A percentile compares a stretch with the other conserved stretches of the same genome.
These are phyloP conservation scores for Speleostelium caveatum DNA, from an alignment of 78 protist genomes.

Conservation along the genomic window DNA sequence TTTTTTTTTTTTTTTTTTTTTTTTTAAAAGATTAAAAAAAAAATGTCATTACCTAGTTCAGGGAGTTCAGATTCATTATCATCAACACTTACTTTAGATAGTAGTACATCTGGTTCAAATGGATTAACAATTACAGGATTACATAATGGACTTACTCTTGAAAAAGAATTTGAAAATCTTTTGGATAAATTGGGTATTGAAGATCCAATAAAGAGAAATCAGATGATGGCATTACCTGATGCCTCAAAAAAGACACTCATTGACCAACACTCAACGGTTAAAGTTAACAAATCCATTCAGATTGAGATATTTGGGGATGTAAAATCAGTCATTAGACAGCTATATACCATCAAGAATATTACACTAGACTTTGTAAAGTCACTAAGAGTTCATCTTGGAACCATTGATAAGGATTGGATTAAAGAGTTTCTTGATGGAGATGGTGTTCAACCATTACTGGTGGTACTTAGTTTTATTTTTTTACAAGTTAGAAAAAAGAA, in stretches of 20 bases:
- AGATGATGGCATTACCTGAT: constrained; percentile 37
- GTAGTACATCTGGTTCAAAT: no score
- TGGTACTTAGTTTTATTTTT: neutral
- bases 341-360: neutral
- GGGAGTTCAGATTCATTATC: no score
- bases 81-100: no score
- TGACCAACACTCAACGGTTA: constrained; percentile 41
- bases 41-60: no score
- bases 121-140: no score
- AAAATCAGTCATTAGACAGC: constrained; percentile 35
- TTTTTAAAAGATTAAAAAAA: no score
- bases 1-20: no score
- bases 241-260: constrained; percentile 23
- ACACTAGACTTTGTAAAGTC: constrained; percentile 38
- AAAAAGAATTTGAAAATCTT: constrained; percentile 49
- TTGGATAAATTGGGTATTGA: constrained; percentile 51
- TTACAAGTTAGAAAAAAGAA: neutral
- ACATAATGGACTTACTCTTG: neutral
- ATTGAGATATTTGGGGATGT: constrained; percentile 33
- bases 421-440: constrained; percentile 31
- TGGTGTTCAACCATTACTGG: constrained; percentile 66
- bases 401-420: constrained; percentile 51
- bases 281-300: constrained; percentile 5
- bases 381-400: constrained; percentile 50
- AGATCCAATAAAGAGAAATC: constrained; percentile 53